A percentile compares a stretch with the other conserved stretches of the same genome.
phyloP scores from a whole-genome alignment of 1,284 basidiomycete genomes.

The Tilletia caries region DNA sequence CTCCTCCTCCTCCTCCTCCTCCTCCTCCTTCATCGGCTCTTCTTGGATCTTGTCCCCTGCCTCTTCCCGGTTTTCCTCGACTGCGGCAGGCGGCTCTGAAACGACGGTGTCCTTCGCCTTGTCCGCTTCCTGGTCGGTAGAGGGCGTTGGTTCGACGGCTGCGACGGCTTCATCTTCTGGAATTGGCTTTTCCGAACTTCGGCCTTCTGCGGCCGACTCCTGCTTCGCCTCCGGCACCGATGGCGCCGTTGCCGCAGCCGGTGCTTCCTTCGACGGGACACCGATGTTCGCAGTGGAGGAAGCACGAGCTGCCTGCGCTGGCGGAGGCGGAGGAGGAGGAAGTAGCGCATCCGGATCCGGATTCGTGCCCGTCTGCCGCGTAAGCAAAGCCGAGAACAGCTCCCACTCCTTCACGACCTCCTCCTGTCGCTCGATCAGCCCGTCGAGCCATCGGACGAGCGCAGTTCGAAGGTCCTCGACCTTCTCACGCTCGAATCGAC shows the following conservation, averaged over 20 bases:
- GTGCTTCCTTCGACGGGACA: no score
- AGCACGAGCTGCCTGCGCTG: neutral
- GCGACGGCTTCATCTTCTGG: neutral
- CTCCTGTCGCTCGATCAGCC: constrained; percentile 76
- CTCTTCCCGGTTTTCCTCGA: no score
- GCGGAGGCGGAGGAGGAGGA: constrained; percentile 7
- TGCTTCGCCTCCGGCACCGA: neutral
- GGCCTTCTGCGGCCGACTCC: neutral
- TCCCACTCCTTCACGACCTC: constrained; percentile 60
- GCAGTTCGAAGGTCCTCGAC: constrained; percentile 80
- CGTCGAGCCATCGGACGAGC: constrained; percentile 72
- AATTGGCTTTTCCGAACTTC: neutral
- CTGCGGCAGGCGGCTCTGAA: no score
- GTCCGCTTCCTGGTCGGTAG: no score
- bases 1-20: no score
- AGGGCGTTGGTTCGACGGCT: no score
- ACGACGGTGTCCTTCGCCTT: no score
- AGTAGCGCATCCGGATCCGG: constrained; percentile 5
- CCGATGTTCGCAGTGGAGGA: no score
- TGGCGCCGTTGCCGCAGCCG: neutral
- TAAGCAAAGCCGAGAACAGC: constrained; percentile 33
- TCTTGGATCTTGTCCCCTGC: no score
- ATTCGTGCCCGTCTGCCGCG: constrained; percentile 34
- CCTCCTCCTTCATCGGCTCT: no score
- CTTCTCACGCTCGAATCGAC: constrained; percentile 88